Base-by-base conservation (phyloP, 2,329 filamentous ascomycete genomes). In the Emergomyces orientalis region DNA sequence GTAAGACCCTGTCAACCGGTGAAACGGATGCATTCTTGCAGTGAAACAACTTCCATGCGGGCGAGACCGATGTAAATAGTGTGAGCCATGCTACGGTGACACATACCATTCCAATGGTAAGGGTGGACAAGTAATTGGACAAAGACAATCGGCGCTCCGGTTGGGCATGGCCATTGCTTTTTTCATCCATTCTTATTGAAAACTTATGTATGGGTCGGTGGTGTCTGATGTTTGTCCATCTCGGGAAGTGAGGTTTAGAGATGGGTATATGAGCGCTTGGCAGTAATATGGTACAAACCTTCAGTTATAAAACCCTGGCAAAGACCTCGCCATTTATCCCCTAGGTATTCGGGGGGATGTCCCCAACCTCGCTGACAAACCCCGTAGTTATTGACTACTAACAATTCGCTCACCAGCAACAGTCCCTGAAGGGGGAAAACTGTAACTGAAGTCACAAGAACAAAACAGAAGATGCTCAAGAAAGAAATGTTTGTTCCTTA, bases 1-100 rank as follows among this genome's bases (percentile, higher is more conserved):
- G 60, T 41, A 61, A n/a, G 19, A 61, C 25, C 51, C 37, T n/a
- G 25, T 61, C 60, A 7, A 61, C 49, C 5, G 41, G 57, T 30
- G 57, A 59, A 22, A 22, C 4, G 25, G 57, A 59, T 34, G 39
- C 27, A 49, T 25, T 14, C 25, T 27, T 22, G 41, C 41, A 49
- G 11, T 22, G 39, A 34, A 59, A 47, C 14, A 34, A 17, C 3
- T 32, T 59, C 57, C 41, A 47, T 47, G 57, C 5, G 8, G 41
- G 14, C 7, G 27, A 13, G 1, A 7, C 14, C 32, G 30, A 32
- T 11, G 57, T 14, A 27, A 45, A 34, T 7, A 59, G 3, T 8
- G 41, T 32, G 27, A 59, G 27, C 39, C 25, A 59, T 5, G 39
- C 13, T 22, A 59, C 8, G 11, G 34, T 13, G 11, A 32, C 34